These are phyloP conservation scores for Aspergillus vadensis DNA, from an alignment of 2,329 filamentous ascomycete genomes.

Conservation along the genomic window DNA sequence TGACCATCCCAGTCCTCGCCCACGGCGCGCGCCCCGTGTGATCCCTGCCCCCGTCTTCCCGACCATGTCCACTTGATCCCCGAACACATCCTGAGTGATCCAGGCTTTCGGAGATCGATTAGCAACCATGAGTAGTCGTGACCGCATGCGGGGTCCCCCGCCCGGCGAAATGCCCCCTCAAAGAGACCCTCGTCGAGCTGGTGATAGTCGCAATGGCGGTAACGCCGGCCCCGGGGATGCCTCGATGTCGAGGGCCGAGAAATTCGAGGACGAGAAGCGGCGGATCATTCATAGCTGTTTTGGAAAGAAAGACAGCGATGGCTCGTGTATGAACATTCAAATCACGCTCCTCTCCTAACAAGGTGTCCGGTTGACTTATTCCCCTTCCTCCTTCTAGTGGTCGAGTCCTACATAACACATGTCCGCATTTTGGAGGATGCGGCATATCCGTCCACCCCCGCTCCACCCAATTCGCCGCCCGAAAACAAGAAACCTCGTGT, in stretches of 20 bases:
- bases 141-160: slow-evolving; percentile 39
- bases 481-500: slow-evolving; percentile 83
- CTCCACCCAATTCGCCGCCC: slow-evolving; percentile 73
- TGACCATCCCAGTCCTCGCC: slow-evolving; percentile 1
- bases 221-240: slow-evolving; percentile 29
- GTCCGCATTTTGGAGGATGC: slow-evolving; percentile 88
- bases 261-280: slow-evolving; percentile 94
- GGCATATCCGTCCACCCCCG: slow-evolving; percentile 76
- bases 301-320: slow-evolving; percentile 82
- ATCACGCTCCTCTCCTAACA: not conserved
- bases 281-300: slow-evolving; percentile 96
- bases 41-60: slow-evolving; percentile 22
- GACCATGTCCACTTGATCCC: slow-evolving; percentile 39
- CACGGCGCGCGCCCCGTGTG: slow-evolving; percentile 19
- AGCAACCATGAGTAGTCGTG: slow-evolving; percentile 41
- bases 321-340: slow-evolving; percentile 66
- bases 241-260: slow-evolving; percentile 64
- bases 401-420: slow-evolving; percentile 97
- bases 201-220: slow-evolving; percentile 38
- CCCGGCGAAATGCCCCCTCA: slow-evolving; percentile 31
- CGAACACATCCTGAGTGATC: slow-evolving; percentile 27
- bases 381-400: slow-evolving; percentile 52
- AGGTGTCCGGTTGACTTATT: slow-evolving; percentile 22
- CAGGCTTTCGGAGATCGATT: slow-evolving; percentile 23
- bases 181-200: slow-evolving; percentile 35